phyloP scores from a whole-genome alignment of 768 basidiomycete species.

The Xerocomellus intermedius region DNA sequence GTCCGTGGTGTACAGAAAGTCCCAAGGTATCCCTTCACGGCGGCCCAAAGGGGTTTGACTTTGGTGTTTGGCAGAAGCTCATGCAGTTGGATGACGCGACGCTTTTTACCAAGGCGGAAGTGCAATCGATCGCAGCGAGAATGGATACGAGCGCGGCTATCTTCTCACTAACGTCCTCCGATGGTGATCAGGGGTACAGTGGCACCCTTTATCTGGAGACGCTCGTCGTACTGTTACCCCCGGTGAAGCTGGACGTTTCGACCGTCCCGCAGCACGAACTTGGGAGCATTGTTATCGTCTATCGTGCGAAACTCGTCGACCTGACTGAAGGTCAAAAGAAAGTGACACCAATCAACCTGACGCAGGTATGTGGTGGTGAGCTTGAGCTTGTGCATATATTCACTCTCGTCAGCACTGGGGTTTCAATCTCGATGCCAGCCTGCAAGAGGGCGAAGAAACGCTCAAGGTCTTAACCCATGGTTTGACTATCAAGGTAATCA shows the following conservation, averaged over 20 bases:
- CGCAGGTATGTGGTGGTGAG: conserved; percentile 51
- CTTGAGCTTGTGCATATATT: neutral
- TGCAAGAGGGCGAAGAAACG: conserved; percentile 40
- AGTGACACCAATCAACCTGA: conserved; percentile 74
- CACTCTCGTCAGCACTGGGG: conserved; percentile 63
- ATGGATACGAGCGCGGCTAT: conserved; percentile 41
- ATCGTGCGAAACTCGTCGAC: conserved; percentile 63
- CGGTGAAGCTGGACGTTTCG: conserved; percentile 28
- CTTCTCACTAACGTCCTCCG: conserved; percentile 55
- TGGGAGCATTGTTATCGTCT: conserved; percentile 67
- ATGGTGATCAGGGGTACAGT: conserved; percentile 72
- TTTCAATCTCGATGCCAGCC: conserved; percentile 75
- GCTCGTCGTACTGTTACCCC: conserved; percentile 47
- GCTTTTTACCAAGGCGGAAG: conserved; percentile 58
- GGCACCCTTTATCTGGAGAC: conserved; percentile 62
- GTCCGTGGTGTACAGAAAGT: conserved; percentile 36
- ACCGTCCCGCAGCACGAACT: conserved; percentile 43
- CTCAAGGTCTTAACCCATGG: conserved; percentile 52
- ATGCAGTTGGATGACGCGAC: conserved; percentile 35
- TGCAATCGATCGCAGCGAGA: conserved; percentile 39
- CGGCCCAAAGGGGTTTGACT: conserved; percentile 65
- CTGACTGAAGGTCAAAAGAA: conserved; percentile 35
- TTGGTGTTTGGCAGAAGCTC: conserved; percentile 50
- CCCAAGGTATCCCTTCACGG: conserved; percentile 68
- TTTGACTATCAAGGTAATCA: conserved; percentile 38